These are phyloP conservation scores for Trichosanthes cucumerina DNA, from an alignment of 306 rosid genomes.

Conservation along the genomic window DNA sequence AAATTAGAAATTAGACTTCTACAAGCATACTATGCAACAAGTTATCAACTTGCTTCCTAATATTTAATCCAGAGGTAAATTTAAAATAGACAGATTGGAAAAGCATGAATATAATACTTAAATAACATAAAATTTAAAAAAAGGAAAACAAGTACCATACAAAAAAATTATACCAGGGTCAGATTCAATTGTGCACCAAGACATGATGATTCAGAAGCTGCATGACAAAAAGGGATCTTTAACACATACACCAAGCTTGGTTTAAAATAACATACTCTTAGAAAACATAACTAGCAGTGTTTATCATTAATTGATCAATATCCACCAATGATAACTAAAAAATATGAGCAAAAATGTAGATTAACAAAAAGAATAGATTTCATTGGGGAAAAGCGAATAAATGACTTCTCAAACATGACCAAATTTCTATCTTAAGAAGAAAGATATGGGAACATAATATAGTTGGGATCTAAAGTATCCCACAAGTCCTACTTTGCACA, in stretches of 20 bases:
- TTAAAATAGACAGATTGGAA: background rate
- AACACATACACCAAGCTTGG: background rate
- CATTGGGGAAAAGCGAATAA: background rate
- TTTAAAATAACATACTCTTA: background rate
- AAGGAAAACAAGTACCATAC: background rate
- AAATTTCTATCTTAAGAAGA: background rate
- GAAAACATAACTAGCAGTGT: background rate
- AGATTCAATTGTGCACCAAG: conserved; percentile 99
- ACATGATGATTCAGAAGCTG: conserved; percentile 56
- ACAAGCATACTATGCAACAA: background rate
- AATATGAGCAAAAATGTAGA: background rate
- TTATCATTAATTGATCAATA: background rate
- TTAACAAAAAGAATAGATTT: background rate
- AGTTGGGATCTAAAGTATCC: background rate
- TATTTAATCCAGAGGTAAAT: background rate
- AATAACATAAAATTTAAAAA: background rate
- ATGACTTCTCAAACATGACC: background rate
- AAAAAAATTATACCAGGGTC: conserved; percentile 67
- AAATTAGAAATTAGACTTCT: background rate
- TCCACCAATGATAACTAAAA: background rate
- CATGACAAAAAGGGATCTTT: background rate
- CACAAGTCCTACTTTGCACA: background rate
- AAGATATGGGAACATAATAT: background rate
- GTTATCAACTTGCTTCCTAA: background rate
- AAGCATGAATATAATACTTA: background rate